Evolutionary conservation across 2,329 filamentous ascomycete species (phyloP).

Genomic region (Aspergillus sp.): DNA sequence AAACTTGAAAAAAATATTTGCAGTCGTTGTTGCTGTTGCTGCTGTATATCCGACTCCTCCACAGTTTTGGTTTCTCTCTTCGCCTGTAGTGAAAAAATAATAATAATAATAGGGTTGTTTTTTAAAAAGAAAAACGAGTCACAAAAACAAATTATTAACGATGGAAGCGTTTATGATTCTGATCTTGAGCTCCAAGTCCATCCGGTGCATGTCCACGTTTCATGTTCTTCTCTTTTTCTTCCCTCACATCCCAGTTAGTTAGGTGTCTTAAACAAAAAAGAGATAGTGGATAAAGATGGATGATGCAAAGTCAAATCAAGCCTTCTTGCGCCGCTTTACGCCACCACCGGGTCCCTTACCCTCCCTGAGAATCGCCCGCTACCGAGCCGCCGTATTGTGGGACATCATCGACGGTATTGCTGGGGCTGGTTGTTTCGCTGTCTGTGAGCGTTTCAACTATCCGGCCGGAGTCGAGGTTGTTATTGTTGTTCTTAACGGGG

Average conservation of each 20-base stretch:
- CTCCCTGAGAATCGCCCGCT: slow-evolving; percentile 12
- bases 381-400: slow-evolving; percentile 9
- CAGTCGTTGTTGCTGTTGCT: no score
- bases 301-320: slow-evolving; percentile 11
- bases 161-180: no score
- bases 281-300: no score
- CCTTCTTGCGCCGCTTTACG: slow-evolving; percentile 28
- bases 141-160: no score
- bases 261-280: not conserved
- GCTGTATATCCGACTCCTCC: no score
- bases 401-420: slow-evolving; percentile 28
- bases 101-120: no score
- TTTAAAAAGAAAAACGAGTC: no score
- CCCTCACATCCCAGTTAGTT: not conserved
- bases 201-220: no score
- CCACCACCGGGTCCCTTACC: slow-evolving; percentile 19
- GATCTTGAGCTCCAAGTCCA: no score
- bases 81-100: no score
- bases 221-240: not conserved
- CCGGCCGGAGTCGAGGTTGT: slow-evolving; percentile 23
- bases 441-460: slow-evolving; percentile 42
- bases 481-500: slow-evolving; percentile 8
- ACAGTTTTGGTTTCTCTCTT: no score
- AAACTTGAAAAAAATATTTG: no score
- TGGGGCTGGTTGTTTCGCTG: slow-evolving; percentile 40